These are phyloP conservation scores for Fusarium sp. DNA, from an alignment of 2,329 filamentous ascomycete genomes.

Conservation along the genomic window DNA sequence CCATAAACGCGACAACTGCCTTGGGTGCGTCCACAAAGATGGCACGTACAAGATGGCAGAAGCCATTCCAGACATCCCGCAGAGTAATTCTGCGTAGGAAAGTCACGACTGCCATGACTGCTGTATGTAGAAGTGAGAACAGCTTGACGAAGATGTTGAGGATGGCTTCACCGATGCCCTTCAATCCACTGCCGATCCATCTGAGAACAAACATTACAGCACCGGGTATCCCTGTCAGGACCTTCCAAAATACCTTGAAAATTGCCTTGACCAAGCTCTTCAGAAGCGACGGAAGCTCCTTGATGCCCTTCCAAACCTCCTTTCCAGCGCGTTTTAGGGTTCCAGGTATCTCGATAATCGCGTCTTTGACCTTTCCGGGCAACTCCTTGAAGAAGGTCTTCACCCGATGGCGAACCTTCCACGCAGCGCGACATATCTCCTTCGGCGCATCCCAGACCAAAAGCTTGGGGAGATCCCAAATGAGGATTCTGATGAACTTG, in stretches of 20 bases:
- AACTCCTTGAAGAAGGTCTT: slow-evolving; percentile 44
- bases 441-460: slow-evolving; percentile 47
- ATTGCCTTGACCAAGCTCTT: slow-evolving; percentile 17
- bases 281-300: slow-evolving; percentile 29
- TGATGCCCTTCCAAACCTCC: slow-evolving; percentile 34
- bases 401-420: slow-evolving; percentile 46
- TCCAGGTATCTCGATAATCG: slow-evolving; percentile 30
- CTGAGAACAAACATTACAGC: slow-evolving; percentile 40
- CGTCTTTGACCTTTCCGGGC: slow-evolving; percentile 43
- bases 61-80: slow-evolving; percentile 54
- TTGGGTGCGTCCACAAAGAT: slow-evolving; percentile 50
- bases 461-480: slow-evolving; percentile 49
- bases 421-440: slow-evolving; percentile 21
- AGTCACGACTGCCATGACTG: slow-evolving; percentile 47
- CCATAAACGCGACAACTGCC: slow-evolving; percentile 43
- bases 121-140: slow-evolving; percentile 53
- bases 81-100: slow-evolving; percentile 53
- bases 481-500: slow-evolving; percentile 41
- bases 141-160: slow-evolving; percentile 42
- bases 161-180: slow-evolving; percentile 42
- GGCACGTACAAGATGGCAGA: slow-evolving; percentile 46
- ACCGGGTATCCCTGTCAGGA: slow-evolving; percentile 35
- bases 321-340: slow-evolving; percentile 17
- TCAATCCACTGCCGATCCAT: slow-evolving; percentile 50
- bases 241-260: slow-evolving; percentile 33